Evolutionary conservation across 495 filamentous ascomycete genomes (phyloP), one percentile per base, ranked within the genome.

Genomic region (Penicillium soppii): DNA sequence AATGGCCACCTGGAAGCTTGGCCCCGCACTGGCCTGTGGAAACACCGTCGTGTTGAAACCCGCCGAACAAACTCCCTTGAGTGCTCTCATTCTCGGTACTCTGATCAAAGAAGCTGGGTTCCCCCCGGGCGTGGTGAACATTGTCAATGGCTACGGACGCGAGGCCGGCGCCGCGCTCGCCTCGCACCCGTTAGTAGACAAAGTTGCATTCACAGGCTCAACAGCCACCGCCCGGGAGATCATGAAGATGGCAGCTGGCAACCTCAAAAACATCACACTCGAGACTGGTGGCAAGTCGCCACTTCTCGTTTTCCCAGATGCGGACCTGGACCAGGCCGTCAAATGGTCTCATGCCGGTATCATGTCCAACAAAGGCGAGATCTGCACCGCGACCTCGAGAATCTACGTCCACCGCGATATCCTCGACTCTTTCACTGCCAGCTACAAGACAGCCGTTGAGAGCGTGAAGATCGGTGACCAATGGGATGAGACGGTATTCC

Each of bases 1-100:
- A 21, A 96, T 96, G 91, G 88, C 90, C 1, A 84, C 88, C 5
- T 96, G 92, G 92, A 97, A 97, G 64, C 71, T 97, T 1, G 91
- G 89, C 7, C 91, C 91, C 3, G 91, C 91, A 10, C 75, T 96
- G 20, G 88, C 87, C 43, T 90, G 86, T 53, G 90, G 92, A 17
- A 97, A 97, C 63, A 92, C 89, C 0, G 71, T 95, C 17, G 84
- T 97, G 3, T 67, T 97, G 23, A 97, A 97, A 69, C 81, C 91
- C 13, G 91, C 92, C 3, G 92, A 97, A 68, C 91, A 96, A 68
- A 95, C 91, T 1, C 92, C 92, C 0, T 76, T 97, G 16, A 90
- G 87, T 25, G 87, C 88, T 53, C 74, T 96, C 3, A 85, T 90
- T 65, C 67, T 96, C 10, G 91, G 82, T 0, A 82, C 80, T 15